Evolutionary conservation across 441 rosid species (phyloP), one percentile per base, ranked within the genome.

Genomic region (Erodium texanum): DNA sequence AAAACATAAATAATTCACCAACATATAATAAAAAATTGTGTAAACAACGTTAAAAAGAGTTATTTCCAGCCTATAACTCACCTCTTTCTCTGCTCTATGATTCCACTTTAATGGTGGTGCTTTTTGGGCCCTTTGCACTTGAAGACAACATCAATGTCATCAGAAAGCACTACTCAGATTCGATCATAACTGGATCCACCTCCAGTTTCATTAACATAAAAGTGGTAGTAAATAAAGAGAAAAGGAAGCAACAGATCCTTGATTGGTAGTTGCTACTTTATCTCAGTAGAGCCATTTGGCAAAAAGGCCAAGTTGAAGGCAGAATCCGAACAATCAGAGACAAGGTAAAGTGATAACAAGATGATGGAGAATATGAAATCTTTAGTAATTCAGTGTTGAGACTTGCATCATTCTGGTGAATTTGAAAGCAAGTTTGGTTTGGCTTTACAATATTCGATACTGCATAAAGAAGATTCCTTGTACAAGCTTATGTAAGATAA

Each of bases 391-490:
- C 1, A 29, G 34, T 29, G 34, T 29, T 29, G 6, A 1, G 34
- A 29, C 34, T 29, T 29, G 3, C 34, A 5, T 29, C 34, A 29
- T 29, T 29, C 34, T 29, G 34, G 1, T 29, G 34, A 29, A 29
- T 20, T 58, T 23, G 27, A 58, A 22, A 58, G 10, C 9, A 22
- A 22, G 62, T 58, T 58, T 11, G 52, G 52, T 45, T 9, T 12
- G 62, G 62, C 62, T 58, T 58, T 22, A 58, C 62, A 20, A 58
- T 20, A 8, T 58, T 58, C 62, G 22, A 58, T 11, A 58, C 62
- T 29, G 6, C 34, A 58, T 58, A 58, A 58, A 58, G 62, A 58
- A 27, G 62, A 58, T 58, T 58, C 62, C 62, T 58, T 20, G 62
- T 19, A 54, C 61, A 54, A 52, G 15, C 62, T 58, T 12, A 58